Evolutionary conservation across 1,139 yeast species (phyloP).

Genomic region (Kluyveromyces sp.): DNA sequence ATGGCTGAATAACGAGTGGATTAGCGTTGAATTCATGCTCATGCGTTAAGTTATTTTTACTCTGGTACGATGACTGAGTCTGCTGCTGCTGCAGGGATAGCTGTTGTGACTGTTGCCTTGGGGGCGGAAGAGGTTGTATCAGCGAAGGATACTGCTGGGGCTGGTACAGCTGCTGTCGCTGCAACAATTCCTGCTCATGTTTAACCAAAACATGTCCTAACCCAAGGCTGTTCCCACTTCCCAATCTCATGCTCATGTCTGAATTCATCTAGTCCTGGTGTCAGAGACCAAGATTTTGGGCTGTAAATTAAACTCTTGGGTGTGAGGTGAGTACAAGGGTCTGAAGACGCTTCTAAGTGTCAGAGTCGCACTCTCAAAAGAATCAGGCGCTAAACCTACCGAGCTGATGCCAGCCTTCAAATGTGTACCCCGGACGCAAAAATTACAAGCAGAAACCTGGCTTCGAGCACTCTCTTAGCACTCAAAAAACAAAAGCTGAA

Average conservation of each 20-base stretch:
- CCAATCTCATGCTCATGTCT: not conserved
- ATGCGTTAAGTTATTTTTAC: not conserved
- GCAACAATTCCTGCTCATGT: slow-evolving; percentile 10
- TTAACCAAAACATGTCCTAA: slow-evolving; percentile 11
- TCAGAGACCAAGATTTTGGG: too few species aligned
- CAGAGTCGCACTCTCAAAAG: too few species aligned
- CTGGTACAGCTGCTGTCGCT: slow-evolving; percentile 8
- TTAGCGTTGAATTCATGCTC: not conserved
- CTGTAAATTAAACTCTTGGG: too few species aligned
- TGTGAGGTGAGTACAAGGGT: too few species aligned
- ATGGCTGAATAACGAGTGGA: not conserved
- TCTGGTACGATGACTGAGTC: not conserved
- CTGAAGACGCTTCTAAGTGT: too few species aligned
- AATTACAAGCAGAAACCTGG: too few species aligned
- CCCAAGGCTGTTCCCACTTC: slow-evolving; percentile 2
- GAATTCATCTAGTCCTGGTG: slow-evolving; percentile 2
- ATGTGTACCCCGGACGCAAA: too few species aligned
- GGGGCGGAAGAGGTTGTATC: slow-evolving; percentile 5
- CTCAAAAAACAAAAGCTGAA: too few species aligned
- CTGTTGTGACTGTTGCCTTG: slow-evolving; percentile 3
- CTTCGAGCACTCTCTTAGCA: too few species aligned
- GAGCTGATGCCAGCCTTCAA: too few species aligned
- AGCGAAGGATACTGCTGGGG: slow-evolving; percentile 6
- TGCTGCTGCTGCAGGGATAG: slow-evolving; percentile 7
- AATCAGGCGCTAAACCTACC: too few species aligned